A percentile compares a stretch with the other conserved stretches of the same genome.
Evolutionary conservation across 352 stramenopile species (phyloP).

Genomic region (Chrysophaeum taylorii): DNA sequence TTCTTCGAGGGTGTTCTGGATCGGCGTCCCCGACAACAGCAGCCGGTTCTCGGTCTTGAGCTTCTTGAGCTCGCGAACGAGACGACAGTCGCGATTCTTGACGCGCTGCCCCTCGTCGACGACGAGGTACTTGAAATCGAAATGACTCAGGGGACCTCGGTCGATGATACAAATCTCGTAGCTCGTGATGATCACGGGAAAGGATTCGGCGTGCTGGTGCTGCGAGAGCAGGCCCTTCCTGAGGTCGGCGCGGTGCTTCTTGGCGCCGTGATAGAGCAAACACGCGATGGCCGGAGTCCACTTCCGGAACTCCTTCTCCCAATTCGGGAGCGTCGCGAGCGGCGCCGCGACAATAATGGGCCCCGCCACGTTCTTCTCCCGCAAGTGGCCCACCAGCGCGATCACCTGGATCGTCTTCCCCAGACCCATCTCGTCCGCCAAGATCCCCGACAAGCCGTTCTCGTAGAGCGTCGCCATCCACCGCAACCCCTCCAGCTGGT

Average conservation of each 20-base stretch:
- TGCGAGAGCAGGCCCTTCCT: conserved; percentile 51
- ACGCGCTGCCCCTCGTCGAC: conserved; percentile 95
- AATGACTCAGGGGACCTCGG: conserved; percentile 56
- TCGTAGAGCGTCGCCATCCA: conserved; percentile 95
- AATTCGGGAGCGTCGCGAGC: conserved; percentile 95
- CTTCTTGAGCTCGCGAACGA: conserved; percentile 84
- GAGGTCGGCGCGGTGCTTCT: conserved; percentile 75
- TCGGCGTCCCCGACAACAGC: conserved; percentile 85
- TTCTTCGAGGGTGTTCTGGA: conserved; percentile 89
- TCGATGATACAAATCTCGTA: conserved; percentile 96
- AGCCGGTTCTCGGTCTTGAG: conserved; percentile 80
- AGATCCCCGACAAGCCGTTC: conserved; percentile 85
- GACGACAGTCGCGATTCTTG: conserved; percentile 91
- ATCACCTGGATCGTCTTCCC: conserved; percentile 90
- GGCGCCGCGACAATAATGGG: conserved; percentile 96
- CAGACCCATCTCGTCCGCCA: conserved; percentile 71
- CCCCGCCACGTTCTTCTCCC: conserved; percentile 79
- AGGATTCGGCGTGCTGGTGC: conserved; percentile 50
- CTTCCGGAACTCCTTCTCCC: conserved; percentile 90
- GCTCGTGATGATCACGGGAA: conserved; percentile 90
- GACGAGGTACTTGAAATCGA: conserved; percentile 81
- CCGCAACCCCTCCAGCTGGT: conserved; percentile 88
- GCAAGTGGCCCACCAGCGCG: conserved; percentile 81
- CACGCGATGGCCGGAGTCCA: conserved; percentile 85
- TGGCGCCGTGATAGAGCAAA: conserved; percentile 90